Percentiles rank a stretch among this genome's conserved stretches.
These are phyloP conservation scores for Singerocomus rubriflavus DNA, from an alignment of 1,284 basidiomycete genomes.

Conservation along the genomic window DNA sequence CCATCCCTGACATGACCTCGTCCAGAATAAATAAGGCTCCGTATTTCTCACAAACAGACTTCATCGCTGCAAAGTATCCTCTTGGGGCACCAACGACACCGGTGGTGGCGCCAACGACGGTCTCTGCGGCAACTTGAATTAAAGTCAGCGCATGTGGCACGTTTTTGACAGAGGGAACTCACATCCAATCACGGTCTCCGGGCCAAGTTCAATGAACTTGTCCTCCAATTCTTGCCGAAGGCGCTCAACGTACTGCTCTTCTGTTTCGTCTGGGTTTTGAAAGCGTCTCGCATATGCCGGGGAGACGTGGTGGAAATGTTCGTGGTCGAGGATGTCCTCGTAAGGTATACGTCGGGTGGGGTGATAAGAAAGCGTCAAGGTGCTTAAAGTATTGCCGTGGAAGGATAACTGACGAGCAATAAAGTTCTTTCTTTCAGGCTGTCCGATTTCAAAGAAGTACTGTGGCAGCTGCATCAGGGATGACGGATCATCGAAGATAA, in stretches of 20 bases:
- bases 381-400: slow-evolving; percentile 80
- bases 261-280: slow-evolving; percentile 62
- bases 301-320: slow-evolving; percentile 76
- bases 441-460: slow-evolving; percentile 69
- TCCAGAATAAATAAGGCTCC: slow-evolving; percentile 85
- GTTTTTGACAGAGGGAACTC: slow-evolving; percentile 27
- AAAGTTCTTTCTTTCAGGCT: slow-evolving; percentile 69
- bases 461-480: slow-evolving; percentile 27
- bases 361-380: slow-evolving; percentile 65
- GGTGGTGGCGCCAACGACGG: slow-evolving; percentile 80
- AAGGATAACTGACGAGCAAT: slow-evolving; percentile 79
- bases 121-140: slow-evolving; percentile 73
- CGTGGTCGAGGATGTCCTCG: slow-evolving; percentile 55
- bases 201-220: slow-evolving; percentile 78
- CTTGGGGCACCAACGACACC: slow-evolving; percentile 73
- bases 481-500: not conserved
- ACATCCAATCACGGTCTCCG: slow-evolving; percentile 79
- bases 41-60: slow-evolving; percentile 82
- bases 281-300: slow-evolving; percentile 84
- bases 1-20: slow-evolving; percentile 87
- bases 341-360: slow-evolving; percentile 66
- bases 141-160: slow-evolving; percentile 8
- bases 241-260: slow-evolving; percentile 74
- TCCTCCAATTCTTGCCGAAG: slow-evolving; percentile 77
- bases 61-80: slow-evolving; percentile 82